Evolutionary conservation across 805 yeast genomes (phyloP).

Genomic region (Starmerella floris): DNA sequence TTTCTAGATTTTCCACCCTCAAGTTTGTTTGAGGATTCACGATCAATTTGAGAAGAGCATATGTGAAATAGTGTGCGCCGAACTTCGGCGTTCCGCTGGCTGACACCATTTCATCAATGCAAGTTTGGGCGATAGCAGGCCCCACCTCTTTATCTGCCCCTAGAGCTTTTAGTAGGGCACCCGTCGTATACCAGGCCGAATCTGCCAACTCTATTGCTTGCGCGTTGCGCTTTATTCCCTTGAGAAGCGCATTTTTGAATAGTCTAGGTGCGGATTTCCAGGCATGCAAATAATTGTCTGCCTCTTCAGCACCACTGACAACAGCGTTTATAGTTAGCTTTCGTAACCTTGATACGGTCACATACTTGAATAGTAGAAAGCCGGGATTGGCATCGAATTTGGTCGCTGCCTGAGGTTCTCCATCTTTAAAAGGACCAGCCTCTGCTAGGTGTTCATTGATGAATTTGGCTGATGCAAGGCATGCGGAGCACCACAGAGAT

Average conservation of each 20-base stretch:
- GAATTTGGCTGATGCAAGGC: conserved; percentile 4
- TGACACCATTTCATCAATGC: neutral
- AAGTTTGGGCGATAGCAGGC: neutral
- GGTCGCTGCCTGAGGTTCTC: neutral
- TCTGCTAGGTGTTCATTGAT: conserved; percentile 1
- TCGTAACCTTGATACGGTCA: neutral
- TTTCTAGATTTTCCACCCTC: neutral
- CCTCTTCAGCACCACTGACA: neutral
- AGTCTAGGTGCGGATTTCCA: conserved; percentile 4
- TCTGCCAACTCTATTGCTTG: conserved; percentile 13
- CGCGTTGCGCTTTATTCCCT: conserved; percentile 10
- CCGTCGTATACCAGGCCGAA: conserved; percentile 14
- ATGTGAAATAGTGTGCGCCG: conserved; percentile 11
- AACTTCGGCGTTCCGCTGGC: conserved; percentile 10
- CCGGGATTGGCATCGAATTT: conserved; percentile 8
- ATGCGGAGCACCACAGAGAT: conserved; percentile 13
- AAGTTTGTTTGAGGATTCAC: neutral
- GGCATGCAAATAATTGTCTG: neutral
- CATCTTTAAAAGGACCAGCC: neutral
- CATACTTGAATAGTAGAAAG: conserved; percentile 1
- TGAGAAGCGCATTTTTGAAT: conserved; percentile 2
- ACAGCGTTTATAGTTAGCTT: neutral
- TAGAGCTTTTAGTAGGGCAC: neutral
- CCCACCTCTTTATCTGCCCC: neutral
- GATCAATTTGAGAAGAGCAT: neutral